These are phyloP conservation scores for Penicillium paxilli DNA, from an alignment of 495 filamentous ascomycete genomes.

Conservation along the genomic window DNA sequence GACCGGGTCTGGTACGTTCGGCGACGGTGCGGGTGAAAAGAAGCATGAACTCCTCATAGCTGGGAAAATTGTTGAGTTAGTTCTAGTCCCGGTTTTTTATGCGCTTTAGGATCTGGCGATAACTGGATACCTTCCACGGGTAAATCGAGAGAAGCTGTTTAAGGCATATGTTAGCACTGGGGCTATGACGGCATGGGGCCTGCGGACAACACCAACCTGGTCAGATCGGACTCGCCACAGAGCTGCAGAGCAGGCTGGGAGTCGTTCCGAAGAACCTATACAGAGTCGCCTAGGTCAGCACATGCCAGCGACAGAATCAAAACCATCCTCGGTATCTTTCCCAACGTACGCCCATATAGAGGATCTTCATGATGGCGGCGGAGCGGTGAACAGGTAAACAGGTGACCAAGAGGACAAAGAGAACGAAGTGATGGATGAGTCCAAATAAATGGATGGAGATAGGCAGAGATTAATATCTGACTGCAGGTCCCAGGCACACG, in stretches of 20 bases:
- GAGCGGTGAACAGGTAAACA: neutral
- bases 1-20: constrained; percentile 79
- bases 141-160: constrained; percentile 72
- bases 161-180: constrained; percentile 7
- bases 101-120: neutral
- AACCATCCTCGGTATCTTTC: neutral
- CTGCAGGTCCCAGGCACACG: no score
- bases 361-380: constrained; percentile 77
- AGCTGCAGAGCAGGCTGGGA: constrained; percentile 77
- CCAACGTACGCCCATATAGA: constrained; percentile 81
- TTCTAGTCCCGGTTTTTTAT: neutral
- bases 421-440: no score
- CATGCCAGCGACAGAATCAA: neutral
- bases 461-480: no score
- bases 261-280: constrained; percentile 79
- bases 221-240: constrained; percentile 76
- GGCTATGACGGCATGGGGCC: neutral
- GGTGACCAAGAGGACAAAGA: no score
- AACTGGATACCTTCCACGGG: constrained; percentile 57
- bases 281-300: neutral
- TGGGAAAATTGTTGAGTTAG: constrained; percentile 7
- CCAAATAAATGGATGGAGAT: no score
- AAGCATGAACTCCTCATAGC: constrained; percentile 55
- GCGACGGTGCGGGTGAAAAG: constrained; percentile 65
- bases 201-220: constrained; percentile 31